Evolutionary conservation across 192 early-diverging fungal genomes (phyloP), one percentile per base, ranked within the genome.

Genomic region (Entrophospora sp.): DNA sequence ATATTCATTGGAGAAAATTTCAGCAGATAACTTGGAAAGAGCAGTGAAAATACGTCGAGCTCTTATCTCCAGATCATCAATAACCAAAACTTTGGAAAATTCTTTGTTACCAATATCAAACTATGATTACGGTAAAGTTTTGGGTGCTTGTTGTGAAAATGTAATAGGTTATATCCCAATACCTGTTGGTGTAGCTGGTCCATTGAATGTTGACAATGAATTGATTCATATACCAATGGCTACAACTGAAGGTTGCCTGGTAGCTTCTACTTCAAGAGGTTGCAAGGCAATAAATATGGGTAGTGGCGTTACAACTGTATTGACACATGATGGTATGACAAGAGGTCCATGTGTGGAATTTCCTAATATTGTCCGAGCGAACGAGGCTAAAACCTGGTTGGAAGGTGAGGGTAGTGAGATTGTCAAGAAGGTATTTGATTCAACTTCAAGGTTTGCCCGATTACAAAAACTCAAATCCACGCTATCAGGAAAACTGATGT

Each of bases 91-190:
- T 14, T 72, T 91, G 18, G 85, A 87, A 72, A 46, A 66, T 2
- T 85, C 85, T 49, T 71, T 76, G 12, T 76, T 96, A 52, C 94
- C 94, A 27, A 78, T 89, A 67, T 75, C 89, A 46, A 82, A 89
- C 73, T 96, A 95, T 71, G 89, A 92, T 75, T 96, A 96, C 71
- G 78, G 80, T 66, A 87, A 89, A 69, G 89, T 96, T 4, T 82
- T 87, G 69, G 94, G 94, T 14, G 84, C 88, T 63, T 96, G 94
- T 80, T 96, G 94, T 70, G 94, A 96, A 74, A 96, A 95, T 75
- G 94, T 96, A 8, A 86, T 96, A 67, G 94, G 94, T 48, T 88
- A 95, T 58, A 83, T 92, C 79, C 94, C 93, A 5, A 71, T 96
- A 38, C 94, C 94, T 2, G 85, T 96, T 5, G 94, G 94, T 61